Percentiles rank a stretch among this genome's conserved stretches.
phyloP scores from a whole-genome alignment of 495 filamentous ascomycete species.

The Daldinia grandis region DNA sequence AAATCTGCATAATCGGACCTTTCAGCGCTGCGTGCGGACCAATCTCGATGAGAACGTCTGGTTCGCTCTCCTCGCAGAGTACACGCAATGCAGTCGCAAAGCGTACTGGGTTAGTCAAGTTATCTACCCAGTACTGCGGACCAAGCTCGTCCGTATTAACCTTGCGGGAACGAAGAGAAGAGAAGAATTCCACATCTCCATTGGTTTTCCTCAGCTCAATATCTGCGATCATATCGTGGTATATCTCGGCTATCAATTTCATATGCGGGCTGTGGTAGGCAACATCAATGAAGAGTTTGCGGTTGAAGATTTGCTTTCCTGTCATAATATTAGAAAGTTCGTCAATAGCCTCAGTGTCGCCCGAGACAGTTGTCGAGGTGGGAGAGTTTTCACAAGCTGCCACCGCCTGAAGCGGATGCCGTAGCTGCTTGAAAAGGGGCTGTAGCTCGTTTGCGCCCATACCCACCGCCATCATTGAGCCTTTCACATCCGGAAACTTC shows the following conservation, averaged over 20 bases:
- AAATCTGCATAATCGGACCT: conserved; percentile 64
- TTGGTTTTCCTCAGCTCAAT: conserved; percentile 45
- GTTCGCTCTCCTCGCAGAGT: conserved; percentile 46
- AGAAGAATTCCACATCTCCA: conserved; percentile 52
- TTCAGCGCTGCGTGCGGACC: conserved; percentile 70
- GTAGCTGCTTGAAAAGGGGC: conserved; percentile 47
- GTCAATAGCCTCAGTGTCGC: conserved; percentile 59
- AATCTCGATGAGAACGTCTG: conserved; percentile 63
- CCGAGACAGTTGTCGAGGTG: conserved; percentile 67
- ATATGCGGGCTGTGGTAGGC: conserved; percentile 75
- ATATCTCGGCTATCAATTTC: conserved; percentile 55
- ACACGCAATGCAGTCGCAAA: conserved; percentile 49
- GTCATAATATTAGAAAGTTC: conserved; percentile 57
- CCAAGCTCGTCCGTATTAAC: conserved; percentile 46
- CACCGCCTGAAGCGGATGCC: conserved; percentile 37
- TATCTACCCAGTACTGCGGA: conserved; percentile 58
- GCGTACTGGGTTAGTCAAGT: conserved; percentile 52
- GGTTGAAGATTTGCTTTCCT: conserved; percentile 58
- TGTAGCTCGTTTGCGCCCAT: conserved; percentile 53
- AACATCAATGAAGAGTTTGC: conserved; percentile 63
- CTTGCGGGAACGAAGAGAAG: conserved; percentile 46
- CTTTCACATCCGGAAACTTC: conserved; percentile 45
- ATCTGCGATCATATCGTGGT: conserved; percentile 46
- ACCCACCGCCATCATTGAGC: conserved; percentile 62
- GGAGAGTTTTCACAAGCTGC: conserved; percentile 67